Conservation (phyloP, 176 grass and related monocot species). For the Eremochloa ophiuroides region DNA sequence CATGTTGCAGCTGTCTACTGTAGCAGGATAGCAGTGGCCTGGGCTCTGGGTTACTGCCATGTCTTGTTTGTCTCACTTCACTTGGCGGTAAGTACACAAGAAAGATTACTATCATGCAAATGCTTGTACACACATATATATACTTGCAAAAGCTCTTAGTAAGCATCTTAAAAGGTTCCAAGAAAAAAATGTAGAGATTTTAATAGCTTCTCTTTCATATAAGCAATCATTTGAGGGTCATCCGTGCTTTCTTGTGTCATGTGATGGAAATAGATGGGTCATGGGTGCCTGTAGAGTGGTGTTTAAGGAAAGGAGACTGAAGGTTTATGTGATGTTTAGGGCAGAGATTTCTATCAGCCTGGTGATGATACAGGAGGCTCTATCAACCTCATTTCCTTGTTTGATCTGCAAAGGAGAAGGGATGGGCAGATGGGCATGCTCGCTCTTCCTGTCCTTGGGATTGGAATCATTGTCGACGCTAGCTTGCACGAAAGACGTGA, state of each 20-base stretch:
- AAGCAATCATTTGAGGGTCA: not conserved
- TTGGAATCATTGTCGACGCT: conserved; percentile 36
- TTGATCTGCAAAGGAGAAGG: conserved; percentile 19
- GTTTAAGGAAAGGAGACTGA: conserved; percentile 14
- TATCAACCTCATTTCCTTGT: not conserved
- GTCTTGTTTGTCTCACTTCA: conserved; percentile 16
- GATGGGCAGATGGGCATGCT: not conserved
- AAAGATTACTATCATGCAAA: not conserved
- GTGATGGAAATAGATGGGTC: not conserved
- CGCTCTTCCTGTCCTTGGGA: conserved; percentile 11
- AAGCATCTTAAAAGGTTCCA: not conserved
- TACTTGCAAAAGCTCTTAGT: not conserved
- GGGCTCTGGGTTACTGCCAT: not conserved
- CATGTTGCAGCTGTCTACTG: not conserved
- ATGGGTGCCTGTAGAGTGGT: not conserved
- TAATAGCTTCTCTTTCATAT: not conserved
- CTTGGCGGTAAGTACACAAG: conserved; percentile 16
- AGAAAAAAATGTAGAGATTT: not conserved
- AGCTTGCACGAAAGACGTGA: conserved; percentile 49
- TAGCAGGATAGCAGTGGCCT: not conserved
- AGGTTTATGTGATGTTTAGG: not conserved
- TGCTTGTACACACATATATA: not conserved
- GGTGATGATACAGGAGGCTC: not conserved
- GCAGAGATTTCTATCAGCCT: not conserved
- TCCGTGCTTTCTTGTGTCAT: conserved; percentile 10